Evolutionary conservation across 179 eudicot species (phyloP).

Genomic region (Beta lomatogona): DNA sequence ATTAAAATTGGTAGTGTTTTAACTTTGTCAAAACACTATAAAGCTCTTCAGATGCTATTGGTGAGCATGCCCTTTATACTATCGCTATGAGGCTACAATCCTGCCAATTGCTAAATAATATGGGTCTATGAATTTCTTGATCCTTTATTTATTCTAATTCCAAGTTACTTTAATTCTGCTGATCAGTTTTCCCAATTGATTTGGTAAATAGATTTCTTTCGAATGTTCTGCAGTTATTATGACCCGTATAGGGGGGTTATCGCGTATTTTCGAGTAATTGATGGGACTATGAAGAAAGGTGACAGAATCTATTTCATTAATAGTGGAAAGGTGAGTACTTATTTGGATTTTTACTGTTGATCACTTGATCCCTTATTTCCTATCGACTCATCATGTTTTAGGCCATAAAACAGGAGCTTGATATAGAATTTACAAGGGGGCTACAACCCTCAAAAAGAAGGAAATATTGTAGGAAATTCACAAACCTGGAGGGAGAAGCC

Average conservation of each 20-base stretch:
- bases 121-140: not conserved
- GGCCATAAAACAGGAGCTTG: not conserved
- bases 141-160: not conserved
- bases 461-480: not conserved
- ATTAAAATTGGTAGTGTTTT: too few relatives aligned
- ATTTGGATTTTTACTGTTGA: not conserved
- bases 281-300: conserved; percentile 89
- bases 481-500: not conserved
- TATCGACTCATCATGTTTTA: not conserved
- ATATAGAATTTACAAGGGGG: not conserved
- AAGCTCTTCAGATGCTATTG: too few relatives aligned
- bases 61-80: not conserved
- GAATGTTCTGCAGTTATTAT: conserved; percentile 73
- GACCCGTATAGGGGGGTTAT: conserved; percentile 93
- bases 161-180: not conserved
- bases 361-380: not conserved
- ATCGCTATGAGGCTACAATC: not conserved
- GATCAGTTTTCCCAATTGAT: not conserved
- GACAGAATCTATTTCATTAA: conserved; percentile 86
- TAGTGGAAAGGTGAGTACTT: conserved; percentile 68
- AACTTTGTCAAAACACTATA: too few relatives aligned
- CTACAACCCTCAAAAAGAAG: not conserved
- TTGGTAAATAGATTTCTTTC: conserved; percentile 27
- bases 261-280: conserved; percentile 91
- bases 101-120: not conserved